These are phyloP conservation scores for Ophiosphaerella herpotricha DNA, from an alignment of 2,329 filamentous ascomycete species.

Conservation along the genomic window DNA sequence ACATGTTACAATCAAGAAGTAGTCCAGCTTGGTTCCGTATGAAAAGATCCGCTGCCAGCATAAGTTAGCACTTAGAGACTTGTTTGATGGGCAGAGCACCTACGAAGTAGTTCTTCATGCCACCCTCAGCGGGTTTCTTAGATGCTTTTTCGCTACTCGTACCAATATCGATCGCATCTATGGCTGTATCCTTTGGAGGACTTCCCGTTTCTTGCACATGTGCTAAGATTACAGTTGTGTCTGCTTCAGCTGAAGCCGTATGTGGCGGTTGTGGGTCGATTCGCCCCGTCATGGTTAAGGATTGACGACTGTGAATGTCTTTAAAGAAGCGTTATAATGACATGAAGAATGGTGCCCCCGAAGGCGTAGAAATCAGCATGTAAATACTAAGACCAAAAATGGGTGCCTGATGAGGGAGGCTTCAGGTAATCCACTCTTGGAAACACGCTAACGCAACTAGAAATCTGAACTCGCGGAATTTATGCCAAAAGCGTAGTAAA, in stretches of 20 bases:
- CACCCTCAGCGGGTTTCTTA: constrained; percentile 27
- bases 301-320: too few relatives aligned
- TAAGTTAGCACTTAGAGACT: neutral
- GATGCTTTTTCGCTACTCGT: neutral
- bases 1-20: constrained; percentile 30
- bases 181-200: neutral
- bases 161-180: constrained; percentile 9
- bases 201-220: constrained; percentile 2
- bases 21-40: constrained; percentile 41
- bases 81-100: constrained; percentile 3
- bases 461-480: constrained; percentile 1
- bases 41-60: constrained; percentile 35
- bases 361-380: constrained; percentile 1
- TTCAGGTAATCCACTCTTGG: neutral
- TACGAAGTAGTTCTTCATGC: constrained; percentile 41
- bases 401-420: constrained; percentile 8
- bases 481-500: neutral
- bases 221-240: constrained; percentile 2
- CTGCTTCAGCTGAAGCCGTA: constrained; percentile 3
- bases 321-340: too few relatives aligned
- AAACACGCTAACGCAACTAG: neutral
- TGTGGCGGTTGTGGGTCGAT: constrained; percentile 5
- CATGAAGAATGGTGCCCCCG: neutral
- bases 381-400: constrained; percentile 4
- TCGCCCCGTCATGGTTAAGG: too few relatives aligned